Evolutionary conservation across 306 rosid genomes (phyloP).

Genomic region (Ormosia emarginata): DNA sequence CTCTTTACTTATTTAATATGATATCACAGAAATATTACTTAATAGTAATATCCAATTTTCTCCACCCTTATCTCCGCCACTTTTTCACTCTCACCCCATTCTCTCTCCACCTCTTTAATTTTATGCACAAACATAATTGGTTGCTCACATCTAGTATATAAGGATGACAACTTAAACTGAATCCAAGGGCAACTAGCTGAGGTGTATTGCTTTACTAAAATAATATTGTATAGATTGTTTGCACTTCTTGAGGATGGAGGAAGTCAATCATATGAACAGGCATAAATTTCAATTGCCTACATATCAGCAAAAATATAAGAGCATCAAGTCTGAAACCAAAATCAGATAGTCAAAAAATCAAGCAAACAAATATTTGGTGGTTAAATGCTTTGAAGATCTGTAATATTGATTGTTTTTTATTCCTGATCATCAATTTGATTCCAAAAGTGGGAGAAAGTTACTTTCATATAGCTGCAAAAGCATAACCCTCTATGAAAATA

Average conservation of each 20-base stretch:
- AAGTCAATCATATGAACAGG: background rate
- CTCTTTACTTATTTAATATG: background rate
- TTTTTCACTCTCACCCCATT: background rate
- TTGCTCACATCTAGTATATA: background rate
- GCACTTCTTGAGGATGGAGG: background rate
- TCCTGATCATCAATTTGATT: background rate
- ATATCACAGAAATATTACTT: background rate
- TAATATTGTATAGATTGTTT: background rate
- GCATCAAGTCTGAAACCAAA: too few relatives aligned
- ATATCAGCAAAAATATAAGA: background rate
- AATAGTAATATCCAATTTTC: background rate
- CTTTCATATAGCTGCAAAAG: background rate
- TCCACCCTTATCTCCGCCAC: background rate
- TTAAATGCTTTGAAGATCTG: background rate
- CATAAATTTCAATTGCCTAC: background rate
- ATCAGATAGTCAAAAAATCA: background rate
- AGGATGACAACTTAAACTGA: conserved; percentile 1
- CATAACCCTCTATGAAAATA: background rate
- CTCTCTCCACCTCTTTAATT: background rate
- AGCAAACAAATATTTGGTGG: background rate
- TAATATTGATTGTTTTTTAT: background rate
- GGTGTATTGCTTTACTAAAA: too few relatives aligned
- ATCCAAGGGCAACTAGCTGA: background rate
- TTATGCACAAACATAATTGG: background rate
- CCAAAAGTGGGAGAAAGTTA: background rate